A percentile compares a stretch with the other conserved stretches of the same genome.
These are phyloP conservation scores for Cryptococcus sp. DNA, from an alignment of 1,284 basidiomycete genomes.

Conservation along the genomic window DNA sequence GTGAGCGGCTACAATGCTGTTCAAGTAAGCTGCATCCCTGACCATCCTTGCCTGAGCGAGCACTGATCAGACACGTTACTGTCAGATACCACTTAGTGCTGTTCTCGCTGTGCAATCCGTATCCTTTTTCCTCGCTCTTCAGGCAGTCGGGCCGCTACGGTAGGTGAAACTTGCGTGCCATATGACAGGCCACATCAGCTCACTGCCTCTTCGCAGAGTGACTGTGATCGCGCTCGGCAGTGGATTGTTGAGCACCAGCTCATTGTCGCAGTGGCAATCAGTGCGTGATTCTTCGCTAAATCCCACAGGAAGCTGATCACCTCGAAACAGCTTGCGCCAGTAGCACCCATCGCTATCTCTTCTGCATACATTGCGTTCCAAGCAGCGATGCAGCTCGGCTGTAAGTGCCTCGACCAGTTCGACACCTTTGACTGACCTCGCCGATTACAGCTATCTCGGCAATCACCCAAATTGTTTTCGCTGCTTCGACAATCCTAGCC, in stretches of 20 bases:
- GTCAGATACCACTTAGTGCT: conserved; percentile 10
- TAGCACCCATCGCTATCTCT: conserved; percentile 8
- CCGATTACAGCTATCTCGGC: conserved; percentile 1
- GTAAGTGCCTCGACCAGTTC: neutral
- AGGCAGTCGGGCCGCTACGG: conserved; percentile 27
- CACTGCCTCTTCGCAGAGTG: conserved; percentile 1
- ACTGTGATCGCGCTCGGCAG: conserved; percentile 8
- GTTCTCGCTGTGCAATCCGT: conserved; percentile 22
- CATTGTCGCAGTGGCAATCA: conserved; percentile 1
- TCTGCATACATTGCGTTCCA: neutral
- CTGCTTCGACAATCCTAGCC: conserved; percentile 11
- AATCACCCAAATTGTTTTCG: conserved; percentile 6
- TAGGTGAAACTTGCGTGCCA: neutral
- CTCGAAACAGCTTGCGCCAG: conserved; percentile 4
- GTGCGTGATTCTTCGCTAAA: conserved; percentile 3
- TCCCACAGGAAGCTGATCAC: neutral
- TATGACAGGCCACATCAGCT: no score
- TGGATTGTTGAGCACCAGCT: neutral
- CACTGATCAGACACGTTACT: conserved; percentile 1
- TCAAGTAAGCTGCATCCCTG: conserved; percentile 6
- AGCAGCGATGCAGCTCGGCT: conserved; percentile 3
- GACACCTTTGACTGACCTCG: neutral
- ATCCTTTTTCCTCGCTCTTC: conserved; percentile 27
- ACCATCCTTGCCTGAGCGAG: neutral
- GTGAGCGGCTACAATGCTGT: neutral